A percentile compares a stretch with the other conserved stretches of the same genome.
These are phyloP conservation scores for Bryum argenteum DNA, from an alignment of 225 moss, liverwort and hornwort genomes.

Conservation along the genomic window DNA sequence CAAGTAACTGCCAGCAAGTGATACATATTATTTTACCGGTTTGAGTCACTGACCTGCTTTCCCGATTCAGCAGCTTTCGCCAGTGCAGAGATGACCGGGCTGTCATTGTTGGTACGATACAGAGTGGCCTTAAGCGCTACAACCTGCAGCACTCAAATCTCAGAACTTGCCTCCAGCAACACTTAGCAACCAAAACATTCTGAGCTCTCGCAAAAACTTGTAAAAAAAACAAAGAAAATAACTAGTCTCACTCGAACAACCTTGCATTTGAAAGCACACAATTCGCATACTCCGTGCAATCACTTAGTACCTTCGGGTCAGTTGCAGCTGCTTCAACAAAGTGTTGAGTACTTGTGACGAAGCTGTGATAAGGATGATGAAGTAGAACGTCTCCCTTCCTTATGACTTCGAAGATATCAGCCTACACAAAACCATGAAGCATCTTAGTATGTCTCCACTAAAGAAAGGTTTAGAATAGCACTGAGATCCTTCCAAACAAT, in stretches of 20 bases:
- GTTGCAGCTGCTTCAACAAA: constrained; percentile 62
- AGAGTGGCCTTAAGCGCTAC: constrained; percentile 65
- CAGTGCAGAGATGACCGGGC: constrained; percentile 59
- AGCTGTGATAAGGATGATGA: constrained; percentile 69
- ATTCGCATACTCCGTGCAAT: constrained; percentile 17
- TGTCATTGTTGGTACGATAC: constrained; percentile 64
- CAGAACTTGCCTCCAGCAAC: background rate
- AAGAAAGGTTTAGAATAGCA: background rate
- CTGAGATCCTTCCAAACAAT: background rate
- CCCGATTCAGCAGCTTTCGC: constrained; percentile 63
- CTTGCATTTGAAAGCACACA: background rate
- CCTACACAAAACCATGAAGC: constrained; percentile 33
- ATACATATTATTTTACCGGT: background rate
- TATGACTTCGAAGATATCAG: constrained; percentile 62
- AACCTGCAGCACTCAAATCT: constrained; percentile 36
- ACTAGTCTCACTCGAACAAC: background rate
- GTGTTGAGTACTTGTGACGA: constrained; percentile 61
- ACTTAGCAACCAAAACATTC: background rate
- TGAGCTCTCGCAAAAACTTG: constrained; percentile 4
- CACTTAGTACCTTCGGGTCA: constrained; percentile 52
- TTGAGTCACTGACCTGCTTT: constrained; percentile 53
- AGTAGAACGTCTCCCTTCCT: constrained; percentile 60
- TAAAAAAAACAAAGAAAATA: constrained; percentile 15
- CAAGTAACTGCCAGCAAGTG: background rate
- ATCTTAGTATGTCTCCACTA: constrained; percentile 16